Base-by-base conservation (phyloP, 306 rosid species). In the Cicer arietinum region DNA sequence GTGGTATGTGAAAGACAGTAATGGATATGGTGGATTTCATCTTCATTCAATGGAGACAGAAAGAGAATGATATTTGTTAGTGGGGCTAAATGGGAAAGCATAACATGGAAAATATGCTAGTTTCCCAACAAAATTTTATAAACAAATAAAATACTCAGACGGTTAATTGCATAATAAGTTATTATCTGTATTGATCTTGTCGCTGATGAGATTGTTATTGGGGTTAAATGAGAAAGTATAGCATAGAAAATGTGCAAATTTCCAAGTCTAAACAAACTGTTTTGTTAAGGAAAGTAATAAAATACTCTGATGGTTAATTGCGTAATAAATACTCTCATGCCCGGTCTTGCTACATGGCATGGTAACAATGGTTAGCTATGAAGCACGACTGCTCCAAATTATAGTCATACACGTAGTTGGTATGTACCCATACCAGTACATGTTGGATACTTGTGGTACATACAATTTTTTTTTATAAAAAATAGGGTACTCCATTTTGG, bases 1-100 rank as follows among this genome's bases (percentile, higher is more conserved):
- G 39, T 35, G 20, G n/a, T 37, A 61, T 37, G 46, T 13, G 40
- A 57, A 57, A 57, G 13, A 57, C 13, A 9, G 22, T 25, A 16
- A 52, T 52, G 9, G 58, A 54, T 12, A 39, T 59, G 51, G 39
- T 59, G 5, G 58, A 52, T 20, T 78, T 78, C 65, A 50, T 51
- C 62, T 71, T 78, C 50, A 51, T 17, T 57, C 51, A 44, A 60
- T 61, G 63, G 61, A 62, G 46, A 12, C 14, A n/a, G 61, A 77
- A 35, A 57, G 65, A 71, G 18, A 12, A 25, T 35, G 46, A 17
- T 68, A 63, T 53, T 63, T 11, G 42, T 59, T 25, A 25, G 65
- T 58, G 65, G 5, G 16, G 64, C 11, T 58, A 58, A 58, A 58
- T 59, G 43, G 65, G 17, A 59, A 57, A 59, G 16, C 14, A 59